These are phyloP conservation scores for Tuber microsphaerosporum DNA, from an alignment of 495 filamentous ascomycete species.

Conservation along the genomic window DNA sequence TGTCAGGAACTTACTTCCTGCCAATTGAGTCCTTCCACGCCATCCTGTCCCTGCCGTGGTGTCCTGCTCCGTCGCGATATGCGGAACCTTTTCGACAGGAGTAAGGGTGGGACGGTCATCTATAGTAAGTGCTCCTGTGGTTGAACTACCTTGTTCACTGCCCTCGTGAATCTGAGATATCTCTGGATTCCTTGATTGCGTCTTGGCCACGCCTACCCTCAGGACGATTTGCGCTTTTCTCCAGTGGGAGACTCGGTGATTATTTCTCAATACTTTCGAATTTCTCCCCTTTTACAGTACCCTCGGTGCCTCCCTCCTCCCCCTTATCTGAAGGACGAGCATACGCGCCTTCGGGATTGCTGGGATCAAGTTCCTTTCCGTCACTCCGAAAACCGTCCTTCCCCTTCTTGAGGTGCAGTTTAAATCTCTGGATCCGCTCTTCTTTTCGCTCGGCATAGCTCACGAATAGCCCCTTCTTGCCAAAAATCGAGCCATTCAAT, in stretches of 20 bases:
- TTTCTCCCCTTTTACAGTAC: neutral
- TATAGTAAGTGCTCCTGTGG: neutral
- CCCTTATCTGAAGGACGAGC: neutral
- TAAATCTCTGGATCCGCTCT: constrained; percentile 39
- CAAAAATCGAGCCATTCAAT: constrained; percentile 62
- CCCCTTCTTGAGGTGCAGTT: constrained; percentile 8
- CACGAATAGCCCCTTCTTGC: constrained; percentile 39
- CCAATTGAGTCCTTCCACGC: constrained; percentile 28
- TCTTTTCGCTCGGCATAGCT: constrained; percentile 41
- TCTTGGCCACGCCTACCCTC: neutral
- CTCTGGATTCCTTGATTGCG: neutral
- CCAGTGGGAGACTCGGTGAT: neutral
- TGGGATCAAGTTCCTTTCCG: neutral
- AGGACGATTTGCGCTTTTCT: neutral
- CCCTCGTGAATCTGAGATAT: neutral
- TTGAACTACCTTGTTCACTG: neutral
- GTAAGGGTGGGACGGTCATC: neutral
- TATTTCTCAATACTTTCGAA: neutral
- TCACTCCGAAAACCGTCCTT: neutral
- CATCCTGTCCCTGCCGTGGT: constrained; percentile 22
- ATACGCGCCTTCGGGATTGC: neutral
- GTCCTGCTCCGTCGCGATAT: constrained; percentile 16
- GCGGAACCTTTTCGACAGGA: neutral
- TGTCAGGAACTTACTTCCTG: constrained; percentile 27
- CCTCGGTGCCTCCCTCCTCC: neutral